Evolutionary conservation across 306 rosid genomes (phyloP), one percentile per base, ranked within the genome.

Genomic region (Inga leiocalycina): DNA sequence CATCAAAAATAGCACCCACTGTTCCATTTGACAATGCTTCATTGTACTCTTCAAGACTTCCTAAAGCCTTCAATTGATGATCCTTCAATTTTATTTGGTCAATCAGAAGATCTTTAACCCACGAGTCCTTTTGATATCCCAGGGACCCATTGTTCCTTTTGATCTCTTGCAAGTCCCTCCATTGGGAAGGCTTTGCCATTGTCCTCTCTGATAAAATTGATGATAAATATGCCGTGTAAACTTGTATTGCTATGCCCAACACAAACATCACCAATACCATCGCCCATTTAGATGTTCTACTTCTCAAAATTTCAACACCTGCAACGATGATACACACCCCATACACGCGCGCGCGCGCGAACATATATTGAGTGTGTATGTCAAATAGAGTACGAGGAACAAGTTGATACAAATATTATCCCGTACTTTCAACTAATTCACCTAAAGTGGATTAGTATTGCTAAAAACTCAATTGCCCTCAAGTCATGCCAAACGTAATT

Each of bases 161-260:
- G 16, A 88, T 79, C 66, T 86, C 79, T 16, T 37, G 54, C 22
- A 79, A 64, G 48, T 78, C 85, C 4, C 32, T 49, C 20, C 68
- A 61, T 56, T 27, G 24, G 20, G 84, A 65, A 2, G 91, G 89
- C 49, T 75, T 64, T 14, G 62, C 62, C 62, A 4, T 57, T 57
- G 64, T 57, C 30, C 64, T n/a, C 6, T n/a, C 64, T 9, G 30
- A 20, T 20, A 57, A 57, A 20, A 57, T 9, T 57, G 64, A 57
- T 2, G 64, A 8, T 9, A 57, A 57, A 20, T 57, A 2, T n/a
- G 64, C 64, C 0, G 30, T 57, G 30, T 57, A 57, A 57, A 57
- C 13, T 57, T 57, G 64, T 5, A 57, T 4, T 9, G 10, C 64
- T n/a, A 57, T 8, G 12, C 11, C 5, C 27, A 57, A n/a, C 12